Evolutionary conservation across 805 yeast species (phyloP), one percentile per base, ranked within the genome.

Genomic region (Candida succiphila): DNA sequence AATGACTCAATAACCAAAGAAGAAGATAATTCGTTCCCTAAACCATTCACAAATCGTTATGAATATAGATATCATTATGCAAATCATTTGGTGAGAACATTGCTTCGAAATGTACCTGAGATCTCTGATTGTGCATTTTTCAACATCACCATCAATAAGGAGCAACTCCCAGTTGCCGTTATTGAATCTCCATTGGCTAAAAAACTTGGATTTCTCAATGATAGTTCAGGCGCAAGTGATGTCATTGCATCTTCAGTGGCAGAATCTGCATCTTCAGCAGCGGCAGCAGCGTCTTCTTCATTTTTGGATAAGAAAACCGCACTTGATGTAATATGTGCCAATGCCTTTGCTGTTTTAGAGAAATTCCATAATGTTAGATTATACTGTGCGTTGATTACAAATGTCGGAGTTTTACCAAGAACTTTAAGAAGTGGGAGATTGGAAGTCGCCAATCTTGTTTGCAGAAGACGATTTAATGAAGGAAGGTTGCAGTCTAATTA

Each of bases 71-170:
- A 84, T 38, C 94, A 84, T 54, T 92, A 88, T 51, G 71, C 95
- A 1, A 81, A 87, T 6, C 97, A 92, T 54, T 60, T 92, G 28
- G 78, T 89, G 17, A 84, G 82, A 32, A 82, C 96, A 0, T 61
- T 92, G 31, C 92, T 88, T 13, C 66, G 86, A 37, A 80, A 78
- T 28, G 84, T 92, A 4, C 72, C 86, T 17, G 78, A 81, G 28
- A 79, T 88, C 1, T 78, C 78, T 34, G 98, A 92, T 46, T 85
- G 95, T 40, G 80, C 96, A 2, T 87, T 92, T 15, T 92, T 92
- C 56, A 96, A 92, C 48, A 69, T 85, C 3, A 71, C 69, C 37
- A 71, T 83, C 31, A 86, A 82, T 28, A 78, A 76, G 32, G 95
- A 86, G 48, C 80, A 81, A 48, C 62, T 89, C 18, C 84, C 95